Conservation (phyloP, 306 rosid genomes). For the Cicer cuneatum region DNA sequence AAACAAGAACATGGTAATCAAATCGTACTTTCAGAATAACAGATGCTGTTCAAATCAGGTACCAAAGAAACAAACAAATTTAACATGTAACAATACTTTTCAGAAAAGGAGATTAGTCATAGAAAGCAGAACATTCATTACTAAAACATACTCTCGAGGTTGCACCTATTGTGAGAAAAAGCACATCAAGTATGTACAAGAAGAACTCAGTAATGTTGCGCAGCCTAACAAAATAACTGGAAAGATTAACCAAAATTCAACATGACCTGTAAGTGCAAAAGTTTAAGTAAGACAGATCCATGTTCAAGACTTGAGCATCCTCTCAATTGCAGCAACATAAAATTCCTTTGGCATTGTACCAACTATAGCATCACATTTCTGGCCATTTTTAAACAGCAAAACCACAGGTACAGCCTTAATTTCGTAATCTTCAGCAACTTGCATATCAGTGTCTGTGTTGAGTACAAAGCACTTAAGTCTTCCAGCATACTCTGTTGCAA, state of each 20-base stretch:
- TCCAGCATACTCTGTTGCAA: conserved; percentile 74
- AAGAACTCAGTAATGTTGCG: conserved; percentile 38
- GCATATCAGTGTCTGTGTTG: conserved; percentile 71
- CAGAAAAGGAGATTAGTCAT: conserved; percentile 18
- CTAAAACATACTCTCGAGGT: neutral
- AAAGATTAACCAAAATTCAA: conserved; percentile 42
- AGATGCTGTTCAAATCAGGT: conserved; percentile 28
- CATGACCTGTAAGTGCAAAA: conserved; percentile 34
- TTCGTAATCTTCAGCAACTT: conserved; percentile 77
- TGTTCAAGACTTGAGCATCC: conserved; percentile 61
- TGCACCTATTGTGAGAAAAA: conserved; percentile 25
- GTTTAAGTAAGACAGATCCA: neutral
- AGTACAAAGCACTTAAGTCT: conserved; percentile 74
- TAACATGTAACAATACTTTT: conserved; percentile 14
- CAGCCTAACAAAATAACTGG: conserved; percentile 13
- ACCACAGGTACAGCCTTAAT: conserved; percentile 96
- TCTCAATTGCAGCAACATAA: conserved; percentile 87
- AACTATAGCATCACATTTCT: conserved; percentile 74
- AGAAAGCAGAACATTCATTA: neutral
- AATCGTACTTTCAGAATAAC: neutral
- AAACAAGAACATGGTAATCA: neutral
- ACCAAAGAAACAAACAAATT: conserved; percentile 9
- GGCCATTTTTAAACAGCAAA: conserved; percentile 77
- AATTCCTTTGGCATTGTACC: conserved; percentile 98
- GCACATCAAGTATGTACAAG: conserved; percentile 48